phyloP scores from a whole-genome alignment of 2,329 filamentous ascomycete genomes.

The Colletotrichum phormii region DNA sequence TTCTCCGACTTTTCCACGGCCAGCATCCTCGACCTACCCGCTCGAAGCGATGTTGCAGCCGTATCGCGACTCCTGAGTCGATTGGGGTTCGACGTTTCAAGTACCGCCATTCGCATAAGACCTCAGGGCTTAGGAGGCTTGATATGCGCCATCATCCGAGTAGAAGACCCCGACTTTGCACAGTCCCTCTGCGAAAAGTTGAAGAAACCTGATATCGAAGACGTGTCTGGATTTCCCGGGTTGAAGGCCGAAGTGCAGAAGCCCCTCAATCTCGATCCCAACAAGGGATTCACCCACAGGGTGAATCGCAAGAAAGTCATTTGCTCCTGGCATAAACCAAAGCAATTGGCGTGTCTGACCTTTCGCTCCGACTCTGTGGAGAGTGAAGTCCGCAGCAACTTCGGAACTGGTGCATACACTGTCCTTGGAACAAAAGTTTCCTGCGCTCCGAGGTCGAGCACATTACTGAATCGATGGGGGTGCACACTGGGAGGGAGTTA shows the following conservation, averaged over 20 bases:
- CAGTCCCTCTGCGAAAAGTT: background rate
- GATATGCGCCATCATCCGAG: background rate
- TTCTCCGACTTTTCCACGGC: slow-evolving; percentile 51
- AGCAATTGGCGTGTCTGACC: slow-evolving; percentile 43
- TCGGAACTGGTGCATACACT: slow-evolving; percentile 40
- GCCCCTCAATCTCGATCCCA: slow-evolving; percentile 33
- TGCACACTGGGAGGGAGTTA: too few species aligned
- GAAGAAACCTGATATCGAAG: background rate
- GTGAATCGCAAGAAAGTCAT: slow-evolving; percentile 50
- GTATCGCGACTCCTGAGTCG: slow-evolving; percentile 40
- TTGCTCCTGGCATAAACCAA: slow-evolving; percentile 50
- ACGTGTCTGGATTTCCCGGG: slow-evolving; percentile 6
- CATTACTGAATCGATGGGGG: slow-evolving; percentile 35
- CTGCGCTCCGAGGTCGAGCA: slow-evolving; percentile 24
- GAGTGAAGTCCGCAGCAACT: slow-evolving; percentile 37
- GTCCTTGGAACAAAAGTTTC: slow-evolving; percentile 38
- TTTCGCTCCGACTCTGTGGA: slow-evolving; percentile 42
- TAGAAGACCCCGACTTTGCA: slow-evolving; percentile 20
- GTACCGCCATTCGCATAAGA: background rate
- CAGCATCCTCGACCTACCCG: slow-evolving; percentile 45
- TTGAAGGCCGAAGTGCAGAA: slow-evolving; percentile 1
- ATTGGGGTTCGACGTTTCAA: background rate
- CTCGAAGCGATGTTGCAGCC: slow-evolving; percentile 29
- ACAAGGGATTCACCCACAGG: slow-evolving; percentile 41
- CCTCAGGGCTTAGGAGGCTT: background rate